These are phyloP conservation scores for Hymenoscyphus scutula DNA, from an alignment of 2,329 filamentous ascomycete genomes.

Conservation along the genomic window DNA sequence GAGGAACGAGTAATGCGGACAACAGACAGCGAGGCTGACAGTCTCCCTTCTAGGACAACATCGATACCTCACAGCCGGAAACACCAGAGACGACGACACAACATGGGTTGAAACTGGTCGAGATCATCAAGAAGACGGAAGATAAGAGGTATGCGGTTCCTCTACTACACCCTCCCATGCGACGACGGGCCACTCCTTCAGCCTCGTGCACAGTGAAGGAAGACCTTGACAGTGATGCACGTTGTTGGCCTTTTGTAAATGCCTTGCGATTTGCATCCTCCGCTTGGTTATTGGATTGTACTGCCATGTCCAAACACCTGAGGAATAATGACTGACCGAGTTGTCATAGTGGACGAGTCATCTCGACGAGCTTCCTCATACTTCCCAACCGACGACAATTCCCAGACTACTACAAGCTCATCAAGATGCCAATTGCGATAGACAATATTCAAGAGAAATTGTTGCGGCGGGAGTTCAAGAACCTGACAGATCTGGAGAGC, in stretches of 20 bases:
- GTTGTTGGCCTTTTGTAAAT: conserved; percentile 15
- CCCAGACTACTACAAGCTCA: conserved; percentile 74
- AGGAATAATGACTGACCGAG: conserved; percentile 14
- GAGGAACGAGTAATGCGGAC: conserved; percentile 12
- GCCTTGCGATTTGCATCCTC: conserved; percentile 3
- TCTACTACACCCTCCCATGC: conserved; percentile 12
- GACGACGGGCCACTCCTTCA: conserved; percentile 16
- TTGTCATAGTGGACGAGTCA: conserved; percentile 61
- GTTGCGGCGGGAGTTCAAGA: conserved; percentile 64
- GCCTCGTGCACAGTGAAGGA: conserved; percentile 16
- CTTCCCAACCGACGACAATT: conserved; percentile 63
- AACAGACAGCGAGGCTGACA: conserved; percentile 32
- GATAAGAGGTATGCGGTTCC: conserved; percentile 70
- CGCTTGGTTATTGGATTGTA: not conserved
- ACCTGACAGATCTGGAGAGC: conserved; percentile 72
- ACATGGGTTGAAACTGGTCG: conserved; percentile 70
- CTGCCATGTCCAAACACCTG: not conserved
- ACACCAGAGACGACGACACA: conserved; percentile 66
- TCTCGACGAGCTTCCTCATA: conserved; percentile 72
- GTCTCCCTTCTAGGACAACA: conserved; percentile 24
- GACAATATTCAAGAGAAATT: conserved; percentile 75
- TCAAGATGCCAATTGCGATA: conserved; percentile 75
- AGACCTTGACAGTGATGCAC: conserved; percentile 12
- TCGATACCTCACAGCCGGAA: conserved; percentile 44
- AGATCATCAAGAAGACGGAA: conserved; percentile 70